Conservation (phyloP, 2,329 filamentous ascomycete genomes). For the Rutstroemia sydowiana region DNA sequence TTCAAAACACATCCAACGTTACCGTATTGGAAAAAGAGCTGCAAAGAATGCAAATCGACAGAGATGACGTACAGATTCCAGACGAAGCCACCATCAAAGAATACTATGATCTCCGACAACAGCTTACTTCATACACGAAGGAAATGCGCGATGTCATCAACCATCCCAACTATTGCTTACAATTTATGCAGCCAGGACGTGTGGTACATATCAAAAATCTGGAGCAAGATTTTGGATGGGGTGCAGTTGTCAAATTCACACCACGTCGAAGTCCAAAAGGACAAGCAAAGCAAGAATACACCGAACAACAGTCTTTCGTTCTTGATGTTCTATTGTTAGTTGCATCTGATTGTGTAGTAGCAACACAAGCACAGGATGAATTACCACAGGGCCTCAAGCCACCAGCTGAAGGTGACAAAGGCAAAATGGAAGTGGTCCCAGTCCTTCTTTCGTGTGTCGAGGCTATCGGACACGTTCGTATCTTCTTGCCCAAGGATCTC, state of each 20-base stretch:
- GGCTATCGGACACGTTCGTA: constrained; percentile 72
- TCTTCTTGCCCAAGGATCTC: constrained; percentile 76
- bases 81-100: constrained; percentile 88
- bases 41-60: constrained; percentile 67
- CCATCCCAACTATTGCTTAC: constrained; percentile 77
- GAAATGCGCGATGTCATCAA: constrained; percentile 91
- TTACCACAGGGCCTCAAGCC: constrained; percentile 56
- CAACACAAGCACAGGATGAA: constrained; percentile 54
- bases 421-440: constrained; percentile 75
- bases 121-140: constrained; percentile 73
- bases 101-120: constrained; percentile 84
- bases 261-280: constrained; percentile 59
- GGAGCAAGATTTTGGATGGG: constrained; percentile 87
- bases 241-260: constrained; percentile 71
- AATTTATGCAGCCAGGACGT: constrained; percentile 82
- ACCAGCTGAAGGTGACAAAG: constrained; percentile 53
- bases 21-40: constrained; percentile 78
- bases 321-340: constrained; percentile 73
- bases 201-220: constrained; percentile 77
- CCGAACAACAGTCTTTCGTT: constrained; percentile 70
- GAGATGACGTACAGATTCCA: constrained; percentile 65
- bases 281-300: constrained; percentile 56
- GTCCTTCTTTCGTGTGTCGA: constrained; percentile 81
- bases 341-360: constrained; percentile 43
- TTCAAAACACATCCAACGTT: constrained; percentile 89